Base-by-base conservation (phyloP, 108 stramenopile species). In the Cylindrotheca closterium region DNA sequence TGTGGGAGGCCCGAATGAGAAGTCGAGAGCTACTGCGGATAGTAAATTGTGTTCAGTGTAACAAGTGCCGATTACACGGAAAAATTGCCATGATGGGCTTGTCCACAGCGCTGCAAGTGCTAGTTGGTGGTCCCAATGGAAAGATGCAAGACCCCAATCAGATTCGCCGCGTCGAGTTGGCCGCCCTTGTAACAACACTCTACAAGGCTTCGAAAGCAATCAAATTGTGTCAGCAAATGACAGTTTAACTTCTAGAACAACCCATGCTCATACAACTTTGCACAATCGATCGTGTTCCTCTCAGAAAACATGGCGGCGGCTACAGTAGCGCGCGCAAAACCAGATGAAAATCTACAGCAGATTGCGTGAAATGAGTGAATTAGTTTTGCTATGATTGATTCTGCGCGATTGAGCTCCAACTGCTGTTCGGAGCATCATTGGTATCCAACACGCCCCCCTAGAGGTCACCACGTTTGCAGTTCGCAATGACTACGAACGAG, bases 21-120 rank as follows among this genome's bases (percentile, higher is more conserved):
- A 81, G 86, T 1, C 67, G 92, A 59, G 90, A 97, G 31, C 79
- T 99, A n/a, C 70, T 88, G 60, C 85, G 96, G 3, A 88, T 97
- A 26, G 95, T 98, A 86, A 97, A 98, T 71, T 99, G 98, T 70
- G 96, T 99, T 30, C 96, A 96, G 65, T 99, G 97, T 79, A 97
- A 97, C 71, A 96, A 95, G 63, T 99, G 98, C 69, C 79, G 91
- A 29, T 75, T 97, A 10, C 93, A 94, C 65, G 96, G 94, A 23
- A 95, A 95, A 62, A 81, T 97, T 26, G 74, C 83, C 5, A 82
- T 83, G n/a, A 67, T 96, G 75, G 96, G 96, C n/a, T 54, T 96
- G 26, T 87, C 88, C 24, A 96, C 96, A 1, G 96, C 92, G 2
- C 51, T 94, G 23, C 86, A 93, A 56, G 79, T 96, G 54, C 77